These are phyloP conservation scores for Wickerhamiella azymoides DNA, from an alignment of 805 yeast species.

Conservation along the genomic window DNA sequence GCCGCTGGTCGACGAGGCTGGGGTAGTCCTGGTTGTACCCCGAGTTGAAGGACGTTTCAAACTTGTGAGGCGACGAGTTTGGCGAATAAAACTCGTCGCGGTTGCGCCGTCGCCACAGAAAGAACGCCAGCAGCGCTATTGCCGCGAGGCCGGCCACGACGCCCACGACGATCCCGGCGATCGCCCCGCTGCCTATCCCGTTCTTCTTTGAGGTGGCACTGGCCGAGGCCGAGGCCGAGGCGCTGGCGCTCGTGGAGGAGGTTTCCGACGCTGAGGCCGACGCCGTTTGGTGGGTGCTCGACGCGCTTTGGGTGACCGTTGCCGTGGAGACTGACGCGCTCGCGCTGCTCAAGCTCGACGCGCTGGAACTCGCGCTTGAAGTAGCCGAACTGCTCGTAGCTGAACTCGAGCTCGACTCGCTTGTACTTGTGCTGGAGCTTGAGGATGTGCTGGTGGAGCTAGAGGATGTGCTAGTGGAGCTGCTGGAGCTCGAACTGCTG, in stretches of 20 bases:
- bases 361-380: slow-evolving; percentile 17
- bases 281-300: slow-evolving; percentile 8
- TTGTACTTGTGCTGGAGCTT: slow-evolving; percentile 11
- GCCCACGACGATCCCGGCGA: slow-evolving; percentile 50
- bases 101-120: slow-evolving; percentile 31
- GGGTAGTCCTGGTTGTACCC: slow-evolving; percentile 17
- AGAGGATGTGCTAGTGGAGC: slow-evolving; percentile 15
- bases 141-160: slow-evolving; percentile 33
- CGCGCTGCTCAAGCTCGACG: slow-evolving; percentile 12
- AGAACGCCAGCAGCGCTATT: slow-evolving; percentile 28
- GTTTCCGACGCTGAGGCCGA: neutral
- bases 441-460: slow-evolving; percentile 15
- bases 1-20: slow-evolving; percentile 40
- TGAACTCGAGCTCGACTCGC: slow-evolving; percentile 12
- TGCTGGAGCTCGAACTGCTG: slow-evolving; percentile 14
- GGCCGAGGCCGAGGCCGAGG: slow-evolving; percentile 12
- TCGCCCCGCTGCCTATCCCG: slow-evolving; percentile 34
- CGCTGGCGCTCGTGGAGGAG: neutral
- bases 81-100: slow-evolving; percentile 29
- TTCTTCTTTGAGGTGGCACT: slow-evolving; percentile 17
- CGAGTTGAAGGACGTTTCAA: slow-evolving; percentile 14
- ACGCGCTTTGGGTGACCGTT: slow-evolving; percentile 13
- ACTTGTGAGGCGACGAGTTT: slow-evolving; percentile 18
- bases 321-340: slow-evolving; percentile 9
- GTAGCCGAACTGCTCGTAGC: slow-evolving; percentile 15